These are phyloP conservation scores for Candida albicans DNA, from an alignment of 1,139 yeast species.

Conservation along the genomic window DNA sequence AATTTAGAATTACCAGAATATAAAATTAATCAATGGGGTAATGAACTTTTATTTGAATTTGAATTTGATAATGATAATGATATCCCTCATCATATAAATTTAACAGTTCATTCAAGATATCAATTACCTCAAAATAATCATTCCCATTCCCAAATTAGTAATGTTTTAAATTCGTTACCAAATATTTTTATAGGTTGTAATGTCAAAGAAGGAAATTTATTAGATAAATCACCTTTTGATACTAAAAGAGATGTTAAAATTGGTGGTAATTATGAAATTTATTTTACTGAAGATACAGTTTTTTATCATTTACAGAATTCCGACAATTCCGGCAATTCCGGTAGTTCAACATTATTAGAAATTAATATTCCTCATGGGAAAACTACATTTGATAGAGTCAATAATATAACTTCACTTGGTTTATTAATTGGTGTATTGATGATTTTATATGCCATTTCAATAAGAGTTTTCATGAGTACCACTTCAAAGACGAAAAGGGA, in stretches of 20 bases:
- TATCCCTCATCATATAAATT: constrained; percentile 17
- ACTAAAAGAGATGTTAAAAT: constrained; percentile 19
- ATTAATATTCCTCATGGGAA: constrained; percentile 25
- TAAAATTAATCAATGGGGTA: constrained; percentile 41
- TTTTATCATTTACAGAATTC: constrained; percentile 38
- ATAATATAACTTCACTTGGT: constrained; percentile 17
- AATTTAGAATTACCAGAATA: constrained; percentile 49
- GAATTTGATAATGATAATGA: constrained; percentile 25
- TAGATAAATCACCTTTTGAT: constrained; percentile 41
- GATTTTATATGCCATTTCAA: constrained; percentile 10
- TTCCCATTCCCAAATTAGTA: constrained; percentile 8
- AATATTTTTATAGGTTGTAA: constrained; percentile 37
- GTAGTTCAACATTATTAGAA: constrained; percentile 10
- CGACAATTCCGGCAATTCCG: no score
- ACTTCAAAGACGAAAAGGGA: constrained; percentile 2
- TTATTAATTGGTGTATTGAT: constrained; percentile 14
- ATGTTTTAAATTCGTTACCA: constrained; percentile 23
- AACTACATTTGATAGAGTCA: constrained; percentile 17
- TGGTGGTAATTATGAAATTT: constrained; percentile 40
- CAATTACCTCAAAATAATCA: constrained; percentile 28
- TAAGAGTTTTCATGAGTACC: constrained; percentile 7
- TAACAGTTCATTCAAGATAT: constrained; percentile 41
- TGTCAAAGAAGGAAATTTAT: constrained; percentile 26
- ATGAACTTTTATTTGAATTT: constrained; percentile 36
- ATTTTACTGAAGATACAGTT: constrained; percentile 43